phyloP scores from a whole-genome alignment of 805 yeast species.

The Candida nitratophila region DNA sequence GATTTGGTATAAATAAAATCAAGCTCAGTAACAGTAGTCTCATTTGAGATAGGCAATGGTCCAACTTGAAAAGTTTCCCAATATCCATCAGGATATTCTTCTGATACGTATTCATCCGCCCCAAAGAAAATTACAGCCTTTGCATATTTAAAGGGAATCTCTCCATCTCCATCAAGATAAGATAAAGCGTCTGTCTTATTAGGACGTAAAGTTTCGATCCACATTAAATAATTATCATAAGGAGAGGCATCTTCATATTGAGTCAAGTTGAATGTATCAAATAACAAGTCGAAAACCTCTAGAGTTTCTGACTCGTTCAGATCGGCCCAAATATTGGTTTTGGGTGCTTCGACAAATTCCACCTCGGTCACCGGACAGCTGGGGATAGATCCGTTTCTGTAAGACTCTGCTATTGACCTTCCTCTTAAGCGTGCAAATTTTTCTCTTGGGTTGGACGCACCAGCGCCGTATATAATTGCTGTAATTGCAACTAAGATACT shows the following conservation, averaged over 20 bases:
- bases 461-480: too few relatives aligned
- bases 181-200: conserved; percentile 20
- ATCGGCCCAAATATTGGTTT: conserved; percentile 4
- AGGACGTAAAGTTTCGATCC: conserved; percentile 10
- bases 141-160: conserved; percentile 13
- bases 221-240: conserved; percentile 4
- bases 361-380: not conserved
- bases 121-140: conserved; percentile 2
- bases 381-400: not conserved
- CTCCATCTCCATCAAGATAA: conserved; percentile 14
- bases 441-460: not conserved
- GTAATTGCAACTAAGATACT: too few relatives aligned
- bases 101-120: not conserved
- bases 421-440: not conserved
- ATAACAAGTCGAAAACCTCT: not conserved
- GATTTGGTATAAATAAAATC: conserved; percentile 1
- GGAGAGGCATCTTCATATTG: conserved; percentile 1
- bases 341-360: not conserved
- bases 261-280: conserved; percentile 1
- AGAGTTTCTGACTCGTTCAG: not conserved
- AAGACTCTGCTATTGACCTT: not conserved
- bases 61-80: conserved; percentile 3
- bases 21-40: not conserved
- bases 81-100: conserved; percentile 1
- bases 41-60: conserved; percentile 1